A percentile compares a stretch with the other conserved stretches of the same genome.
phyloP scores from a whole-genome alignment of 2,329 filamentous ascomycete species.

The Monilinia polystroma region DNA sequence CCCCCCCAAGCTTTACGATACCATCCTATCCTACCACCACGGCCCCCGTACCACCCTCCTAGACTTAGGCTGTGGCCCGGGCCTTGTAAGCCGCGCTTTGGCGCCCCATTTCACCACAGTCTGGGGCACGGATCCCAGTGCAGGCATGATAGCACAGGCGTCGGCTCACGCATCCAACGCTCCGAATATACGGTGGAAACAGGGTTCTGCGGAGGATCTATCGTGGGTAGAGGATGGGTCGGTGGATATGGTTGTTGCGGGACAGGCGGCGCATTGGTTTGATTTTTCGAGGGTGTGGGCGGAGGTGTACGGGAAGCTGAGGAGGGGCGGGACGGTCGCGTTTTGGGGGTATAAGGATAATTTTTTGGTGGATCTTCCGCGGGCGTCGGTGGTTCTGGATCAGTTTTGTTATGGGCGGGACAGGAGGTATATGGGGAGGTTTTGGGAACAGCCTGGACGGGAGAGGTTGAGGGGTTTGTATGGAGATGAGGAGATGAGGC shows the following conservation, averaged over 20 bases:
- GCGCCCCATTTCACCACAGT: constrained; percentile 52
- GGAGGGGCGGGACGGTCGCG: constrained; percentile 57
- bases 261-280: constrained; percentile 67
- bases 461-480: constrained; percentile 53
- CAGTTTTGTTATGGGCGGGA: constrained; percentile 54
- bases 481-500: constrained; percentile 47
- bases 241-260: constrained; percentile 53
- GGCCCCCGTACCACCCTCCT: constrained; percentile 44
- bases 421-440: constrained; percentile 54
- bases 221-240: constrained; percentile 49
- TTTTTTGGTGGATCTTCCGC: constrained; percentile 53
- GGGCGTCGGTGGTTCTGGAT: constrained; percentile 54
- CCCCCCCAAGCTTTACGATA: constrained; percentile 54
- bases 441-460: constrained; percentile 62
- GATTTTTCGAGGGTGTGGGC: constrained; percentile 56
- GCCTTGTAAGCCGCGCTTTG: constrained; percentile 55
- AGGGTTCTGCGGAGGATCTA: constrained; percentile 55
- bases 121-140: constrained; percentile 56
- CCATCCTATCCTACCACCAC: constrained; percentile 54
- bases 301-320: constrained; percentile 54
- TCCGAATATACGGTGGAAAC: constrained; percentile 49
- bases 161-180: constrained; percentile 40
- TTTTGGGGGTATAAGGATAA: constrained; percentile 68
- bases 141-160: constrained; percentile 56
- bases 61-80: constrained; percentile 65